Evolutionary conservation across 2,329 filamentous ascomycete genomes (phyloP), one percentile per base, ranked within the genome.

Genomic region (Fusarium mangiferae): DNA sequence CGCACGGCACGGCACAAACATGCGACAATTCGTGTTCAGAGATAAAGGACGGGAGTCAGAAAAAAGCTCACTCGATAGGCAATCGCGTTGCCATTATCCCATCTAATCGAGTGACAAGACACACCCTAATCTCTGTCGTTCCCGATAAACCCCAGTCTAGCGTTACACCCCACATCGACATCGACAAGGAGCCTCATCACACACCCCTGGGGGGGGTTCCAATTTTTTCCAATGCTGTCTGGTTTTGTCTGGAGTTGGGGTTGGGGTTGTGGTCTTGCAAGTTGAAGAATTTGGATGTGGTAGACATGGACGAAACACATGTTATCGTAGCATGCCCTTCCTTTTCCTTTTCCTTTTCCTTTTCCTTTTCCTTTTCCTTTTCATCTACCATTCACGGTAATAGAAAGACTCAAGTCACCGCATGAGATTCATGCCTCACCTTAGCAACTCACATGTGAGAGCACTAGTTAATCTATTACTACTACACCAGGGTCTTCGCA

Each of bases 81-180:
- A 71, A 62, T 63, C 66, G 70, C 60, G 46, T 61, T 73, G 61
- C 48, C 61, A 74, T 74, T 74, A 74, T 74, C 72, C 68, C 72
- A 74, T 74, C 72, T 72, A 74, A 74, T 74, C 66, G 72, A 70
- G 72, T 73, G 72, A 64, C 72, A 66, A 63, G 59, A 68, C 66
- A 68, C 55, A 62, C 64, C 64, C 66, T 48, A 75, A 74, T 74
- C 72, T 74, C 48, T 68, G 64, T 73, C 41, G 68, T 75, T 74
- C 68, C 72, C 60, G 72, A 74, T 74, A 74, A 72, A 74, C 72
- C 72, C 72, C 72, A 68, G 65, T 36, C 51, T 55, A 74, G 56
- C 48, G 62, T 41, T 57, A 62, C 70, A 73, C 70, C 69, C 69
- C 69, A 68, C 69, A 71, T 49, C 41, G 41, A 46, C 52, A 54